A percentile compares a stretch with the other conserved stretches of the same genome.
phyloP scores from a whole-genome alignment of 2,329 filamentous ascomycete species.

The Clarireedia hainanense region DNA sequence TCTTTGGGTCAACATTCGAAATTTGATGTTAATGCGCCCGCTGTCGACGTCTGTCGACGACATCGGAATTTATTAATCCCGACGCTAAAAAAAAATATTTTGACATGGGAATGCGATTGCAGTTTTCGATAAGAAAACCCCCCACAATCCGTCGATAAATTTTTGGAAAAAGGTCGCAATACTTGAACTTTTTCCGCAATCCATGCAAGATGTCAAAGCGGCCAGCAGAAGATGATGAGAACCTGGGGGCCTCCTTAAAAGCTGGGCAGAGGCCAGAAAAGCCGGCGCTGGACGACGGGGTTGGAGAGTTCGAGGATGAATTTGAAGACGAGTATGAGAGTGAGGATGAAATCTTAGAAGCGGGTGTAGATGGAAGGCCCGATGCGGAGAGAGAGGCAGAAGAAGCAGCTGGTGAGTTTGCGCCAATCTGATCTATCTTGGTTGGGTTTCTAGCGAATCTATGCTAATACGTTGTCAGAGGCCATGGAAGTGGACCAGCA shows the following conservation, averaged over 20 bases:
- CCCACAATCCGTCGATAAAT: constrained; percentile 2
- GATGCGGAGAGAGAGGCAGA: constrained; percentile 90
- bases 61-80: not conserved
- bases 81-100: constrained; percentile 9
- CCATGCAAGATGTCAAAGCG: constrained; percentile 50
- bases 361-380: constrained; percentile 84
- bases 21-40: not conserved
- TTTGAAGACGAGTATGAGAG: constrained; percentile 90
- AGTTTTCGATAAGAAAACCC: constrained; percentile 19
- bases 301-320: constrained; percentile 89
- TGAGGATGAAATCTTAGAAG: constrained; percentile 87
- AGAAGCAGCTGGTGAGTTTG: constrained; percentile 58
- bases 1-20: constrained; percentile 36
- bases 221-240: constrained; percentile 41
- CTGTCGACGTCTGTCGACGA: not conserved
- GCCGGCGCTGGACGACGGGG: constrained; percentile 52
- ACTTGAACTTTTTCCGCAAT: not conserved
- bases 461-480: constrained; percentile 36
- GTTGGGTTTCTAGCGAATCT: constrained; percentile 1
- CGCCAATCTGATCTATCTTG: not conserved
- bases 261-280: constrained; percentile 52
- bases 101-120: constrained; percentile 6
- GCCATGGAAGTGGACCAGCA: constrained; percentile 91
- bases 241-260: constrained; percentile 46
- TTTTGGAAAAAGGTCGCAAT: constrained; percentile 8